Percentiles rank a stretch among this genome's conserved stretches.
phyloP scores from a whole-genome alignment of 495 filamentous ascomycete species.

The Aspergillus asperescens region DNA sequence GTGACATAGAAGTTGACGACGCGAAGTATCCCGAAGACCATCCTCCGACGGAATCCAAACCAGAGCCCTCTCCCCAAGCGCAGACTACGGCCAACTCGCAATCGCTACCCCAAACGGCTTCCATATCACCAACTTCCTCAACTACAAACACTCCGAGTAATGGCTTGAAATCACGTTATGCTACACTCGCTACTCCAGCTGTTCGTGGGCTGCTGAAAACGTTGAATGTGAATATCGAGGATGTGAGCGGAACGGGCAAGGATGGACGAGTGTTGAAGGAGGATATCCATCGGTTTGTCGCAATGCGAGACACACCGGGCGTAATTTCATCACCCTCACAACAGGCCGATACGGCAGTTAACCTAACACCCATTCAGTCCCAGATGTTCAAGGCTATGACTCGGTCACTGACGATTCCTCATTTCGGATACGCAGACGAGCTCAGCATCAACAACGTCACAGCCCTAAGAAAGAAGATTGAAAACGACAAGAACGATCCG shows the following conservation, averaged over 20 bases:
- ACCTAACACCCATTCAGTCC: slow-evolving; percentile 71
- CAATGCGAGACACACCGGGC: slow-evolving; percentile 23
- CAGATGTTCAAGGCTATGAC: slow-evolving; percentile 99
- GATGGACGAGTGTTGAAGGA: slow-evolving; percentile 91
- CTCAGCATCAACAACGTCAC: slow-evolving; percentile 70
- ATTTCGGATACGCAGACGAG: slow-evolving; percentile 89
- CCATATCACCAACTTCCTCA: slow-evolving; percentile 11
- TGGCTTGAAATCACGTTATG: slow-evolving; percentile 46
- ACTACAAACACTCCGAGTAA: neutral
- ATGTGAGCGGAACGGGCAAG: slow-evolving; percentile 80
- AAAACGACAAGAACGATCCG: slow-evolving; percentile 35
- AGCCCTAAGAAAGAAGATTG: slow-evolving; percentile 60
- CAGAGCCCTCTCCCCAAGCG: slow-evolving; percentile 23
- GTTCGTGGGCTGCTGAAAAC: slow-evolving; percentile 84
- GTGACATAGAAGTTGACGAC: slow-evolving; percentile 54
- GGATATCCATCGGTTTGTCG: slow-evolving; percentile 73
- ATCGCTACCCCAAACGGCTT: slow-evolving; percentile 17
- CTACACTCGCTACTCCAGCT: slow-evolving; percentile 80
- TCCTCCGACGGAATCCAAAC: slow-evolving; percentile 30
- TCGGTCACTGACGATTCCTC: slow-evolving; percentile 78
- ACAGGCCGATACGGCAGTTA: slow-evolving; percentile 60
- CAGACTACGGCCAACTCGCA: slow-evolving; percentile 15
- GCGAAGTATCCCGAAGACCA: slow-evolving; percentile 54
- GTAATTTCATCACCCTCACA: slow-evolving; percentile 22
- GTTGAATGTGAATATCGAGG: slow-evolving; percentile 64